These are phyloP conservation scores for Cunninghamia lanceolata DNA, from an alignment of 75 land plant species.

Conservation along the genomic window DNA sequence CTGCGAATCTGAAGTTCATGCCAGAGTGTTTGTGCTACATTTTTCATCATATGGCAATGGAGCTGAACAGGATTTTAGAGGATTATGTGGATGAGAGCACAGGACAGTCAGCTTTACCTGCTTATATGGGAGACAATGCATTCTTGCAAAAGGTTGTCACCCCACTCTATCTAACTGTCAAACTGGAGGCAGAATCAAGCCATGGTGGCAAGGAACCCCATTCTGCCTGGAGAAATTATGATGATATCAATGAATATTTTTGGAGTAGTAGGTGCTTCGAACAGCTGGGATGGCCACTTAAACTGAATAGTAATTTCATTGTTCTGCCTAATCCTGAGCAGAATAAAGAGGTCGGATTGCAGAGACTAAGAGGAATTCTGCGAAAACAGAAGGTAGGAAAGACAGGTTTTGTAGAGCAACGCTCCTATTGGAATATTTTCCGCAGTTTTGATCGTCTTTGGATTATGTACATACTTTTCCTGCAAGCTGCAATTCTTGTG, in stretches of 20 bases:
- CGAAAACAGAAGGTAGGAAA: slow-evolving; percentile 60
- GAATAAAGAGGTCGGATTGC: not conserved
- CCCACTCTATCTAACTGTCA: slow-evolving; percentile 67
- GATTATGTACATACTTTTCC: slow-evolving; percentile 60
- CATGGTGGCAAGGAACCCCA: slow-evolving; percentile 62
- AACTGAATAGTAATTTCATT: slow-evolving; percentile 47
- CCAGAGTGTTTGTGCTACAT: slow-evolving; percentile 88
- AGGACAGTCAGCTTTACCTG: slow-evolving; percentile 41
- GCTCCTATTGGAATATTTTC: slow-evolving; percentile 82
- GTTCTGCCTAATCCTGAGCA: slow-evolving; percentile 16
- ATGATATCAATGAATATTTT: slow-evolving; percentile 90
- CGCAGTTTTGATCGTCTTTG: slow-evolving; percentile 90
- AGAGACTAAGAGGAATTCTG: slow-evolving; percentile 17
- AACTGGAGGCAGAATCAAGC: slow-evolving; percentile 53
- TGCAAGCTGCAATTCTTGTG: slow-evolving; percentile 64
- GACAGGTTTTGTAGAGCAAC: slow-evolving; percentile 92
- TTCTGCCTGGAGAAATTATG: slow-evolving; percentile 91
- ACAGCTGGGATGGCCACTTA: slow-evolving; percentile 67
- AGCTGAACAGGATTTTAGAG: slow-evolving; percentile 65
- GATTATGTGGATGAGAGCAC: slow-evolving; percentile 55
- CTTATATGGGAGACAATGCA: slow-evolving; percentile 50
- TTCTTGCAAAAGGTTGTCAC: slow-evolving; percentile 58
- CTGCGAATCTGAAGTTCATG: slow-evolving; percentile 76
- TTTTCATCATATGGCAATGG: slow-evolving; percentile 82
- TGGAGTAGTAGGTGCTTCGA: slow-evolving; percentile 62